Evolutionary conservation across 331 rosid genomes (phyloP).

Genomic region (Phaseolus coccineus): DNA sequence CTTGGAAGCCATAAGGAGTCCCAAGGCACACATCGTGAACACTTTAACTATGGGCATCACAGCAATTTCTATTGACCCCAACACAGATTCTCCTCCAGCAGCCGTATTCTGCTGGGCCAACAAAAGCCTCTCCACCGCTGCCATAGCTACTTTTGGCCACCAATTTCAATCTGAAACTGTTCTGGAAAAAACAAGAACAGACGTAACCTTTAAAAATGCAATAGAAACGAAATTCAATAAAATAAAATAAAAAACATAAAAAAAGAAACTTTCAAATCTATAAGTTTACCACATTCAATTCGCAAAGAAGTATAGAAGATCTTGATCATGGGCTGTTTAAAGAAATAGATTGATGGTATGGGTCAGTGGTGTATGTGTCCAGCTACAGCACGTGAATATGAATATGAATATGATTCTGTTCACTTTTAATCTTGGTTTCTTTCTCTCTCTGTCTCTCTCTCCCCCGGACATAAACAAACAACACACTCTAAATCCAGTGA

Average conservation of each 20-base stretch:
- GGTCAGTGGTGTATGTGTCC: background rate
- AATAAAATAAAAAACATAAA: background rate
- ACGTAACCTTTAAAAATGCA: background rate
- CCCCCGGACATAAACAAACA: background rate
- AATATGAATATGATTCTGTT: slow-evolving; percentile 12
- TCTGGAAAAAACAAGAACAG: background rate
- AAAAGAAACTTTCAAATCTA: background rate
- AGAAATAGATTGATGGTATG: background rate
- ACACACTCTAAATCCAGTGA: background rate
- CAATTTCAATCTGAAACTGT: slow-evolving; percentile 28
- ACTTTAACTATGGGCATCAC: slow-evolving; percentile 93
- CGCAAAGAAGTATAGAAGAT: background rate
- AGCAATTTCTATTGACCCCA: slow-evolving; percentile 79
- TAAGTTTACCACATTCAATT: background rate
- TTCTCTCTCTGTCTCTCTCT: background rate
- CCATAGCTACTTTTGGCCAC: slow-evolving; percentile 22
- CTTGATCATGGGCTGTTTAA: background rate
- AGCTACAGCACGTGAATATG: background rate
- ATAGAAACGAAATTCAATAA: background rate
- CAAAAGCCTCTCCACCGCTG: slow-evolving; percentile 55
- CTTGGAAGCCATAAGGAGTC: slow-evolving; percentile 97
- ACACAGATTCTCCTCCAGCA: slow-evolving; percentile 69
- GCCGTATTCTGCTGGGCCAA: slow-evolving; percentile 37
- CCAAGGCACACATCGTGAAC: slow-evolving; percentile 84
- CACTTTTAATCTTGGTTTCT: background rate